phyloP scores from a whole-genome alignment of 345 rosid species.

The Aquilaria malaccensis region DNA sequence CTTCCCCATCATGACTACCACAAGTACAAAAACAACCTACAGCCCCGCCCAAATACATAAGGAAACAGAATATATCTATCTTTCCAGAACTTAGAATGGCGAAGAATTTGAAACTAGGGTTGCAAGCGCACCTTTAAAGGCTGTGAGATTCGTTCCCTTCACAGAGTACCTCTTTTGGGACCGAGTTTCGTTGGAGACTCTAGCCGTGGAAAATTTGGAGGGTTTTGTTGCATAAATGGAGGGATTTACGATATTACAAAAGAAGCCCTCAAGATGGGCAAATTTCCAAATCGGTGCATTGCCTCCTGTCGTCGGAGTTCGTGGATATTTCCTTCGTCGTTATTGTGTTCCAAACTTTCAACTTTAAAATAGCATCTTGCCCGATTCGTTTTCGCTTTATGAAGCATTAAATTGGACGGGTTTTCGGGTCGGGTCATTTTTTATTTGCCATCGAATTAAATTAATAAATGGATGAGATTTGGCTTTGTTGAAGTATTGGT shows the following conservation, averaged over 20 bases:
- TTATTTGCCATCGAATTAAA: too few relatives aligned
- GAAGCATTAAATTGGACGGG: too few relatives aligned
- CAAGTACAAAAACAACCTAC: conserved; percentile 15
- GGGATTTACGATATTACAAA: too few relatives aligned
- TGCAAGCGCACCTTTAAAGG: conserved; percentile 38
- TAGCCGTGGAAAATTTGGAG: conserved; percentile 7
- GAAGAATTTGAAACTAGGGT: conserved; percentile 35
- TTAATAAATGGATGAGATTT: too few relatives aligned
- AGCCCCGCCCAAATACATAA: not conserved
- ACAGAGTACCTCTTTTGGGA: conserved; percentile 1
- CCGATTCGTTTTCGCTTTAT: too few relatives aligned
- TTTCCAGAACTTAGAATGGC: not conserved
- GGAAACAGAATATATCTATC: not conserved
- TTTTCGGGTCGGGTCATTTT: too few relatives aligned
- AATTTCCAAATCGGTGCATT: conserved; percentile 15
- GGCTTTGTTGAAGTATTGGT: too few relatives aligned
- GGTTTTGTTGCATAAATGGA: too few relatives aligned
- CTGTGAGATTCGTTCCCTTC: conserved; percentile 2
- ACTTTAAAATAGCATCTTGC: too few relatives aligned
- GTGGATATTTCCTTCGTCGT: conserved; percentile 3
- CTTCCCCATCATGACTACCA: conserved; percentile 60
- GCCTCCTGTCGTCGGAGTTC: not conserved
- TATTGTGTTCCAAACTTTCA: not conserved
- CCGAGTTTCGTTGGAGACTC: conserved; percentile 22
- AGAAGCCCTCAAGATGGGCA: too few relatives aligned